These are phyloP conservation scores for Fagopyrum homotropicum DNA, from an alignment of 148 eudicot species.

Conservation along the genomic window DNA sequence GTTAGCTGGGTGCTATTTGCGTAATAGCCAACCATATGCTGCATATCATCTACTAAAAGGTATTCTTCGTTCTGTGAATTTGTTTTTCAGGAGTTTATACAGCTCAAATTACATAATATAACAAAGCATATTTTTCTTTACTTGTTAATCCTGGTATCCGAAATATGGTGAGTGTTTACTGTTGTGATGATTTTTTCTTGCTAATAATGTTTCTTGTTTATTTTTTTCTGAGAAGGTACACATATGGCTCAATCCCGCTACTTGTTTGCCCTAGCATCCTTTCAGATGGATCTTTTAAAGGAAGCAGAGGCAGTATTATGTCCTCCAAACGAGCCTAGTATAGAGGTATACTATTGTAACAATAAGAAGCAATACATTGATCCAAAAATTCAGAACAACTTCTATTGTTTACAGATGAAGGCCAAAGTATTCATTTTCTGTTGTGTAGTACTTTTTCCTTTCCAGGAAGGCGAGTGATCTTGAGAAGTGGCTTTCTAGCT, in stretches of 20 bases:
- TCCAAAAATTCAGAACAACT: not conserved
- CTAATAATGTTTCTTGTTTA: slow-evolving; percentile 14
- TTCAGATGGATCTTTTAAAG: slow-evolving; percentile 80
- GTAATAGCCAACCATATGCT: slow-evolving; percentile 77
- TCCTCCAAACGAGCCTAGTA: slow-evolving; percentile 63
- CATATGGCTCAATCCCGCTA: slow-evolving; percentile 90
- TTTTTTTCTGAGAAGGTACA: slow-evolving; percentile 58
- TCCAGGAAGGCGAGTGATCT: not conserved
- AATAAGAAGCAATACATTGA: not conserved
- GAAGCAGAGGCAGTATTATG: slow-evolving; percentile 86
- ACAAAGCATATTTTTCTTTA: not conserved
- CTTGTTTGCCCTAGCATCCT: slow-evolving; percentile 93
- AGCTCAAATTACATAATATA: not conserved
- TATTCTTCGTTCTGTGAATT: slow-evolving; percentile 19
- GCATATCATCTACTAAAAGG: slow-evolving; percentile 85
- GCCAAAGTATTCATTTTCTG: not conserved
- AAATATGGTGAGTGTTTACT: not conserved
- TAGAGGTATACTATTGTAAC: slow-evolving; percentile 48
- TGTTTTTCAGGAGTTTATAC: not conserved
- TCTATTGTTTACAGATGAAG: not conserved
- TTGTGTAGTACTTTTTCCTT: not conserved
- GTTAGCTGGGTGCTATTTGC: slow-evolving; percentile 82
- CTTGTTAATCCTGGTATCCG: not conserved
- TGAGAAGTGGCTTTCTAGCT: not conserved
- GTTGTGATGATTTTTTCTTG: not conserved